A percentile compares a stretch with the other conserved stretches of the same genome.
Conservation (phyloP, 768 basidiomycete genomes). For the Russula abietina region DNA sequence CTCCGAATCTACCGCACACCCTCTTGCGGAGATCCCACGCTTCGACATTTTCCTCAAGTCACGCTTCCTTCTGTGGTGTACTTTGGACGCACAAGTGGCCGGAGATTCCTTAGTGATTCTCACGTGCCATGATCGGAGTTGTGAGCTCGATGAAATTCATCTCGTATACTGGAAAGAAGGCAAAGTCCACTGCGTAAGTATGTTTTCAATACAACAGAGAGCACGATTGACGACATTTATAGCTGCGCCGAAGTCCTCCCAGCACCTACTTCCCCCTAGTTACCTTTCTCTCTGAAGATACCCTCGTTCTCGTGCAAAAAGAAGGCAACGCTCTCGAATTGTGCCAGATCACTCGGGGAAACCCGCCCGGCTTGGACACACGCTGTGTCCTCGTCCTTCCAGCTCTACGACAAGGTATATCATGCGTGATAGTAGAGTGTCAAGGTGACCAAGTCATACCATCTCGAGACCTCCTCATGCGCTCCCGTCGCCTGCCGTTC, state of each 20-base stretch:
- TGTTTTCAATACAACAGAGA: neutral
- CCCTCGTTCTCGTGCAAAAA: constrained; percentile 15
- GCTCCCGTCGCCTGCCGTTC: constrained; percentile 11
- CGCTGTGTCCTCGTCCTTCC: constrained; percentile 17
- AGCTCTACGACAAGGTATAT: constrained; percentile 13
- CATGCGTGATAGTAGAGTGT: constrained; percentile 18
- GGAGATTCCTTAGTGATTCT: constrained; percentile 16
- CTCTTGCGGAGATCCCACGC: constrained; percentile 12
- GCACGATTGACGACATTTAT: neutral
- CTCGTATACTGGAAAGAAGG: constrained; percentile 20
- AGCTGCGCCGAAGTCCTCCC: constrained; percentile 19
- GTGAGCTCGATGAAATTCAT: constrained; percentile 17
- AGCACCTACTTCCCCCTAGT: constrained; percentile 19
- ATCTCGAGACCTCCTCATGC: neutral
- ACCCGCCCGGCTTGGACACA: constrained; percentile 10
- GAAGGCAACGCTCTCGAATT: constrained; percentile 21
- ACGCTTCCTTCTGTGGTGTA: constrained; percentile 14
- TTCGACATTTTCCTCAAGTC: constrained; percentile 19
- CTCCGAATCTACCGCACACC: constrained; percentile 15
- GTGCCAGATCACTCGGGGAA: constrained; percentile 9
- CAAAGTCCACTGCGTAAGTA: constrained; percentile 9
- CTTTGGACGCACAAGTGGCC: constrained; percentile 16
- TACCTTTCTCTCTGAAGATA: constrained; percentile 17
- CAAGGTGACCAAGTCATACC: constrained; percentile 18
- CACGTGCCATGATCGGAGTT: constrained; percentile 18